These are phyloP conservation scores for Pyricularia grisea DNA, from an alignment of 2,329 filamentous ascomycete species.

Conservation along the genomic window DNA sequence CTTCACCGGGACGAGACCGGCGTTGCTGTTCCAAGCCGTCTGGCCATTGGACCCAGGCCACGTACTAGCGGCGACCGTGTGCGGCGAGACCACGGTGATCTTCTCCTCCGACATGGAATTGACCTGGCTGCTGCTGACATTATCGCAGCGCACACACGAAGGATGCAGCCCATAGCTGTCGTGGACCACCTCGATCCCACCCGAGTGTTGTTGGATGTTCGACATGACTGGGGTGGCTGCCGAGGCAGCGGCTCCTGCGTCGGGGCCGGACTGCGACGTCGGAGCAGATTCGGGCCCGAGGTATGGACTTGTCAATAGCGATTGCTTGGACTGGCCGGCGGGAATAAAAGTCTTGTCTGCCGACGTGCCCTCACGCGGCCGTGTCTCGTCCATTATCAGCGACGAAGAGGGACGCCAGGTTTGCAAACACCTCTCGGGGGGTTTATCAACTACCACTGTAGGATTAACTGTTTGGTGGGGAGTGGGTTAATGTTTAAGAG, in stretches of 20 bases:
- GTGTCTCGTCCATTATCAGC: background rate
- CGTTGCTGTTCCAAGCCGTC: background rate
- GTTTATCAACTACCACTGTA: background rate
- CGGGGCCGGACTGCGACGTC: no score
- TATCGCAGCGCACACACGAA: background rate
- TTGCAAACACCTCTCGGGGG: background rate
- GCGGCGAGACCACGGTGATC: background rate
- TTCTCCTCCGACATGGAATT: background rate
- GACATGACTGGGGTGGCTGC: background rate
- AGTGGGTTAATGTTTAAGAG: background rate
- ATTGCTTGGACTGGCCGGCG: background rate
- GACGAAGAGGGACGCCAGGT: background rate
- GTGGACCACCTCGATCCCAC: background rate
- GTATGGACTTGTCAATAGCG: background rate
- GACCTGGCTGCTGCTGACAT: background rate
- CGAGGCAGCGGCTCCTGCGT: background rate
- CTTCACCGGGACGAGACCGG: background rate
- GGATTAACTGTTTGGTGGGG: background rate
- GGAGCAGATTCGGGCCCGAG: background rate
- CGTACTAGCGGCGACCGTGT: background rate
- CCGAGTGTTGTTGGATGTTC: background rate
- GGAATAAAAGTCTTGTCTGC: background rate
- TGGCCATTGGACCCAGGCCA: background rate
- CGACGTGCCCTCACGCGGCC: background rate
- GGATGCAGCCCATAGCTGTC: background rate